A percentile compares a stretch with the other conserved stretches of the same genome.
Evolutionary conservation across 768 basidiomycete species (phyloP).

Genomic region (Kwoniella sp.): DNA sequence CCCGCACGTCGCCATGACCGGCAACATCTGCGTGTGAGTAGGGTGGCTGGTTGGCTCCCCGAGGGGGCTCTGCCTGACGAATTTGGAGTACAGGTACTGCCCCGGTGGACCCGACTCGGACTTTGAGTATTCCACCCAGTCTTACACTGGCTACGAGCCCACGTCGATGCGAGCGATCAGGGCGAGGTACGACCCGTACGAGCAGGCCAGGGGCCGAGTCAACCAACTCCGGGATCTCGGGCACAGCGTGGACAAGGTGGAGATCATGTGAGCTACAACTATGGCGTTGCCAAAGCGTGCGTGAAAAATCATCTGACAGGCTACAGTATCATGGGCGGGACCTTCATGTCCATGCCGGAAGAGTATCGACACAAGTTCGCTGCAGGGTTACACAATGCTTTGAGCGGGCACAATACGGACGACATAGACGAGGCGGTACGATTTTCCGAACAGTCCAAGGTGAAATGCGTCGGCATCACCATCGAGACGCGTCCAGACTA

Average conservation of each 20-base stretch:
- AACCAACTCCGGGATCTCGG: slow-evolving; percentile 95
- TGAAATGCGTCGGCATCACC: slow-evolving; percentile 97
- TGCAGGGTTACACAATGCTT: slow-evolving; percentile 91
- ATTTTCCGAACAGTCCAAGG: slow-evolving; percentile 94
- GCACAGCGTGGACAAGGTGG: slow-evolving; percentile 93
- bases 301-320: not conserved
- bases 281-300: not conserved
- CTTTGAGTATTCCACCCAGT: slow-evolving; percentile 94
- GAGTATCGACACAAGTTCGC: slow-evolving; percentile 90
- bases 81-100: slow-evolving; percentile 64
- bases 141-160: slow-evolving; percentile 57
- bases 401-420: slow-evolving; percentile 87
- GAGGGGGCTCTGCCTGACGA: not conserved
- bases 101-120: slow-evolving; percentile 99
- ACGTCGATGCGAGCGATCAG: slow-evolving; percentile 99
- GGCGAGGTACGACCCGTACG: slow-evolving; percentile 93
- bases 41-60: not conserved
- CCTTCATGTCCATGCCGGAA: slow-evolving; percentile 99
- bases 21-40: slow-evolving; percentile 94
- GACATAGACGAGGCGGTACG: slow-evolving; percentile 94
- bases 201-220: slow-evolving; percentile 89
- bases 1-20: slow-evolving; percentile 99
- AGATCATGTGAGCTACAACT: slow-evolving; percentile 47
- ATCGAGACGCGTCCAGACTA: slow-evolving; percentile 99
- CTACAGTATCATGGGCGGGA: slow-evolving; percentile 90